Base-by-base conservation (phyloP, 768 basidiomycete genomes). In the Botryobasidium botryosum region DNA sequence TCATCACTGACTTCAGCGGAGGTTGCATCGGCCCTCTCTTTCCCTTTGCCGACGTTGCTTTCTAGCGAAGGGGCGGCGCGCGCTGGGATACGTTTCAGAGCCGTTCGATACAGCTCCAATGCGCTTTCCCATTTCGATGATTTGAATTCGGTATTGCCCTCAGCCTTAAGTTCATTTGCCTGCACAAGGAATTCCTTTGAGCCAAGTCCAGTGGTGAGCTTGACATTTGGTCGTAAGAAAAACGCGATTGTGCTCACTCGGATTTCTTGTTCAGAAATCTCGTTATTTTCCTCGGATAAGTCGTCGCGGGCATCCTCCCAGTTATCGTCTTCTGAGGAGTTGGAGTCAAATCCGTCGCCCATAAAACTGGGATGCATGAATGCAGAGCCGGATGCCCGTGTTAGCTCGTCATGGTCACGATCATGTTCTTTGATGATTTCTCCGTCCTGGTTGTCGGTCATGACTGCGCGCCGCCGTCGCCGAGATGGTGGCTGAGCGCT, bases 131-230 rank as follows among this genome's bases (percentile, higher is more conserved):
- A 85, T 49, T 67, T 61, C 31, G 68, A 61, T 17, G 70, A 61
- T 38, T 74, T 75, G 61, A 87, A 92, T 49, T 66, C 62, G 3
- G 70, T 68, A 50, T 88, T 92, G 15, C 87, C 90, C 55, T 79
- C 70, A 6, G 62, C 60, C 60, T 91, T 94, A 43, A 79, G 61
- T 38, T 71, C 69, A 23, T 71, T 70, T 13, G 79, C 79, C 49
- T 65, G 61, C 25, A 50, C 55, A 12, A 82, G 61, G 41, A 52
- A 58, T 46, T 62, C 60, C 74, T 77, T 28, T 12, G 26, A 35
- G 6, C 26, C 5, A 15, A 28, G 18, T 24, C 13, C 4, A 15
- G 15, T 3, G 25, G 18, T 25, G 21, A 17, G 8, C 8, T 27
- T 12, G 20, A 6, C n/a, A 18, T 13, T 29, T 23, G 2, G 4